Evolutionary conservation across 129 eudicot genomes (phyloP).

Genomic region (Lactuca sativa): DNA sequence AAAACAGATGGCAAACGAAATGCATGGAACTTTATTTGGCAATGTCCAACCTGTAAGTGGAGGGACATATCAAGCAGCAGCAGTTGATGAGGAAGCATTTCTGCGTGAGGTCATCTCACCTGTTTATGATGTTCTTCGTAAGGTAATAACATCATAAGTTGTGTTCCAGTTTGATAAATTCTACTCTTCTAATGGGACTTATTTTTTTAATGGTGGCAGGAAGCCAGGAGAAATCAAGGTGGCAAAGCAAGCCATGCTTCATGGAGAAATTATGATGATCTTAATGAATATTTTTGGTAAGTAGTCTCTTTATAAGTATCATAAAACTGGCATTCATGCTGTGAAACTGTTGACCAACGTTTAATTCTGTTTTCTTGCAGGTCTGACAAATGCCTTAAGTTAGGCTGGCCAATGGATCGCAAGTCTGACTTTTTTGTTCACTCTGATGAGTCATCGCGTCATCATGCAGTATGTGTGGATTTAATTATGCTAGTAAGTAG

Average conservation of each 20-base stretch:
- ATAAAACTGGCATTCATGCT: conserved; percentile 6
- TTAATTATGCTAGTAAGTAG: neutral
- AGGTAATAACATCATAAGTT: conserved; percentile 47
- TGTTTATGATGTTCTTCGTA: conserved; percentile 78
- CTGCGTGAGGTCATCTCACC: conserved; percentile 80
- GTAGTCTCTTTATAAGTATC: neutral
- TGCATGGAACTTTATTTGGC: conserved; percentile 69
- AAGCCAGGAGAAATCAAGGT: conserved; percentile 76
- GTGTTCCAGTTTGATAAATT: neutral
- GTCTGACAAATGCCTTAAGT: conserved; percentile 80
- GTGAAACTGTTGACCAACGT: conserved; percentile 7
- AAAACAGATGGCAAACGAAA: conserved; percentile 74
- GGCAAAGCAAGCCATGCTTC: conserved; percentile 95
- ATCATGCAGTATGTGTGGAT: conserved; percentile 44
- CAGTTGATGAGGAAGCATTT: conserved; percentile 74
- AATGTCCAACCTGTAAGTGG: conserved; percentile 78
- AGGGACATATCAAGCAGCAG: conserved; percentile 63
- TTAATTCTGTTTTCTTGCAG: conserved; percentile 38
- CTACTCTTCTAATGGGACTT: neutral
- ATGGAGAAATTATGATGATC: conserved; percentile 98
- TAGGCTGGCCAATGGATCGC: conserved; percentile 95
- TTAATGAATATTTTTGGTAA: conserved; percentile 97
- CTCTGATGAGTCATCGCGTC: conserved; percentile 41
- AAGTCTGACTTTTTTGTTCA: conserved; percentile 86
- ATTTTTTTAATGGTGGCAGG: conserved; percentile 48